Evolutionary conservation across 371 early-diverging fungal genomes (phyloP), one percentile per base, ranked within the genome.

Genomic region (Rhizopus microsporus): DNA sequence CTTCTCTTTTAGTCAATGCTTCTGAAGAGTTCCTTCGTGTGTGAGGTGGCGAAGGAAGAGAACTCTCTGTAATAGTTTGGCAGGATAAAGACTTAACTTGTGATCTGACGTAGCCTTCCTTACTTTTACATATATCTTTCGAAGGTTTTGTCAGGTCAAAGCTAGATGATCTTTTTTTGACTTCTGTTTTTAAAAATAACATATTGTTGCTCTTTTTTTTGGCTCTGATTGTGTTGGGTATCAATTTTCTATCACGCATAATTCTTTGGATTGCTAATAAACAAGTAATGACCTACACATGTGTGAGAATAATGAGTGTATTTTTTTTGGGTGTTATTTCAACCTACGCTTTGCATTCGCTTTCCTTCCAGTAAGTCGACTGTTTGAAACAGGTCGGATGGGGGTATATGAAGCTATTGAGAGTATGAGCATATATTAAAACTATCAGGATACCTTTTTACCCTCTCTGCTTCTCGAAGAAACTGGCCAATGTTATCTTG

Each of bases 281-380:
- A 23, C 67, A 62, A 12, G 63, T 56, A 31, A 56, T 53, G 5
- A 62, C 92, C 42, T 42, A 42, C 3, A 42, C 10, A 42, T 6
- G 15, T n/a, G 10, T n/a, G 10, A 42, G 42, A 13, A 42, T 42
- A 15, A 43, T 43, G 8, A 29, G 8, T 23, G 9, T 8, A 46
- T 46, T 46, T 46, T 9, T 9, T 46, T n/a, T 34, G 30, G 40
- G 50, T 44, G 2, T 23, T 23, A 23, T 23, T n/a, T 29, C 7
- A 43, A 47, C 66, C 59, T 75, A 92, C 92, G 60, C 86, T 88
- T 15, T 77, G 80, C 85, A 96, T 88, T 71, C 95, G 86, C 63
- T 92, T 94, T 49, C 83, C 92, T 56, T 97, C 96, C 64, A 88
- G 91, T 30, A 97, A 70, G 68, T 97, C 98, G 4, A 91, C 89